Conservation (phyloP, 139 green algal species). For the Micromonas pusilla region DNA sequence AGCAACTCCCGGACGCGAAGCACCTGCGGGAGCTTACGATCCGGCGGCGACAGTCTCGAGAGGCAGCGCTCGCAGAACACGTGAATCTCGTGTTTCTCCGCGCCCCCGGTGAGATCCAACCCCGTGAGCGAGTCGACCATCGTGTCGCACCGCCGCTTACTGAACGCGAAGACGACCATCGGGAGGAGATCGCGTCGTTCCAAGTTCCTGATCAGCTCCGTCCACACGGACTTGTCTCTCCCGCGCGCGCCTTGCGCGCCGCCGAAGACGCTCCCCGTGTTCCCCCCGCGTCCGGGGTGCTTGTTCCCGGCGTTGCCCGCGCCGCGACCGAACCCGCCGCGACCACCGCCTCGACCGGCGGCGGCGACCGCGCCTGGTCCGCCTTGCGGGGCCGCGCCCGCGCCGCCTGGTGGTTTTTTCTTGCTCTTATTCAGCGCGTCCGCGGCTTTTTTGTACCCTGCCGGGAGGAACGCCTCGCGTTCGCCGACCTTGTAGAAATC, state of each 20-base stretch:
- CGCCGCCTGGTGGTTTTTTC: background rate
- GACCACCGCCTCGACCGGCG: background rate
- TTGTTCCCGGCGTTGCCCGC: conserved; percentile 49
- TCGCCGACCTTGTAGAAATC: conserved; percentile 64
- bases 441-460: conserved; percentile 22
- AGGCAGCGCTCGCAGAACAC: conserved; percentile 7
- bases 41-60: background rate
- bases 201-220: conserved; percentile 12
- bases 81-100: conserved; percentile 24
- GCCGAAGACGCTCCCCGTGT: conserved; percentile 39
- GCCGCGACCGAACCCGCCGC: background rate
- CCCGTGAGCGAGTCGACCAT: background rate
- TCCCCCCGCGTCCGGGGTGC: background rate
- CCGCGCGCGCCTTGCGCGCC: too few species aligned
- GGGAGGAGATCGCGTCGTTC: conserved; percentile 24
- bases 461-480: conserved; percentile 35
- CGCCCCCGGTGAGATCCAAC: conserved; percentile 7
- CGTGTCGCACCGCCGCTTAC: conserved; percentile 57
- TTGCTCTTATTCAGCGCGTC: conserved; percentile 24
- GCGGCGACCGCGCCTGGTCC: background rate
- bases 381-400: background rate
- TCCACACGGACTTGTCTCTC: conserved; percentile 6
- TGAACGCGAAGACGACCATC: conserved; percentile 79
- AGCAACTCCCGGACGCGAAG: conserved; percentile 73
- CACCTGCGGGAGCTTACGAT: conserved; percentile 55